These are phyloP conservation scores for Barnettozyma californica DNA, from an alignment of 805 yeast genomes.

Conservation along the genomic window DNA sequence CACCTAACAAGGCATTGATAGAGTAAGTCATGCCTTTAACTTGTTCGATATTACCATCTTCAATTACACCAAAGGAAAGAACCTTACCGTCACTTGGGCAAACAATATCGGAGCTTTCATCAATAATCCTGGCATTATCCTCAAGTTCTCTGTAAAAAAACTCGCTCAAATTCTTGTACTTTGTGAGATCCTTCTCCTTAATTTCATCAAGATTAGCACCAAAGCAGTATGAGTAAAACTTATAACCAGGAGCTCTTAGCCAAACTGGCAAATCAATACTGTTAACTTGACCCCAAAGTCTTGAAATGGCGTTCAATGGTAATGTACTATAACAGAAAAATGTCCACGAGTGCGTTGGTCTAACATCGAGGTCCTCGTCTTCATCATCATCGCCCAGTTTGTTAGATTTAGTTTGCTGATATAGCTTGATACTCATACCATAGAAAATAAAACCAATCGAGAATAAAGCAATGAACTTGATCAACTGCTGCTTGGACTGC, in stretches of 20 bases:
- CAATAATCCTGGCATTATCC: conserved; percentile 76
- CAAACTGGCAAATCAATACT: conserved; percentile 79
- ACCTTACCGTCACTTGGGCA: conserved; percentile 95
- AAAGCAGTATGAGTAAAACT: conserved; percentile 69
- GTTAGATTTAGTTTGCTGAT: conserved; percentile 20
- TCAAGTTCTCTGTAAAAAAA: conserved; percentile 81
- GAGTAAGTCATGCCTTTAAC: conserved; percentile 96
- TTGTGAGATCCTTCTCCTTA: conserved; percentile 70
- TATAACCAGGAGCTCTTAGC: conserved; percentile 79
- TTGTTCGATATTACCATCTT: conserved; percentile 87
- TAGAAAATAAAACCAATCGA: conserved; percentile 25
- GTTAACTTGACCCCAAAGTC: conserved; percentile 93
- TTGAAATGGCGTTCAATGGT: conserved; percentile 85
- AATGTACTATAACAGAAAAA: conserved; percentile 83
- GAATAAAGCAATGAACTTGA: conserved; percentile 25
- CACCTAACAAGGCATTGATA: conserved; percentile 81
- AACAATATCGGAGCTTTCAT: conserved; percentile 56
- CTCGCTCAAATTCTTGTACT: conserved; percentile 79
- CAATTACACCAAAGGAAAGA: conserved; percentile 74
- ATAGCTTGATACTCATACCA: conserved; percentile 26
- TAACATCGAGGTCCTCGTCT: conserved; percentile 29
- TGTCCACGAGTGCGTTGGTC: conserved; percentile 79
- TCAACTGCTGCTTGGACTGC: conserved; percentile 20
- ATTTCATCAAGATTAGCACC: conserved; percentile 90
- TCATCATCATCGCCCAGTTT: conserved; percentile 16